Evolutionary conservation across 192 early-diverging fungal genomes (phyloP).

Genomic region (Phlyctochytrium bullatum): DNA sequence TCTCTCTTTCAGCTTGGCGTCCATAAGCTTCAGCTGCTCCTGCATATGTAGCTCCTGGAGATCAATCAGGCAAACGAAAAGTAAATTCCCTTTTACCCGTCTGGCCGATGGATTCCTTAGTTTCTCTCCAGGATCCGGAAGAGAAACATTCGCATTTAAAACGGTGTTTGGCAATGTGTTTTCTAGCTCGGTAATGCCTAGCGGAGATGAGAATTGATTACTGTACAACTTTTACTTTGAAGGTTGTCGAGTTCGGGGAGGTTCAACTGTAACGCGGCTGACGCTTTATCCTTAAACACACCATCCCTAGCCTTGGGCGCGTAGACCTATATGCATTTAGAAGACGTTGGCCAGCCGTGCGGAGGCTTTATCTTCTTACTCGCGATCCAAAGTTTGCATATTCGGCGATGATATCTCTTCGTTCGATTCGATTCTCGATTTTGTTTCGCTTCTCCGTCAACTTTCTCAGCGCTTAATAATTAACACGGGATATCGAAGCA

Average conservation of each 20-base stretch:
- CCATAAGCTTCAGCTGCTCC: conserved; percentile 53
- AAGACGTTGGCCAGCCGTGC: background rate
- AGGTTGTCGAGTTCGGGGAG: conserved; percentile 40
- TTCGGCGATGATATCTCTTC: conserved; percentile 57
- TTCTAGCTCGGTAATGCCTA: conserved; percentile 38
- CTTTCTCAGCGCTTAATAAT: conserved; percentile 48
- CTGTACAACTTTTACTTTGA: conserved; percentile 18
- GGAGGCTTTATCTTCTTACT: background rate
- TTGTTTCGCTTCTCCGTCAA: conserved; percentile 44
- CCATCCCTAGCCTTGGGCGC: conserved; percentile 59
- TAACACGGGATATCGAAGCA: background rate
- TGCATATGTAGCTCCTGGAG: conserved; percentile 47
- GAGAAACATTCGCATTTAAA: conserved; percentile 27
- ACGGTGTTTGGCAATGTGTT: conserved; percentile 29
- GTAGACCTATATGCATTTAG: conserved; percentile 37
- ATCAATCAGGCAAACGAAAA: background rate
- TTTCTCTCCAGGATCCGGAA: conserved; percentile 23
- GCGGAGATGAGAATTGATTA: conserved; percentile 13
- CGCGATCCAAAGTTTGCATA: conserved; percentile 52
- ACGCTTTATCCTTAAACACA: conserved; percentile 40
- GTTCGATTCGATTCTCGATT: conserved; percentile 43
- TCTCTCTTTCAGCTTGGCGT: conserved; percentile 44
- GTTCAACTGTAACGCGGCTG: conserved; percentile 27
- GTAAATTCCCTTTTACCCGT: conserved; percentile 12
- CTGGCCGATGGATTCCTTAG: conserved; percentile 38